phyloP scores from a whole-genome alignment of 1,284 basidiomycete species.

The Ustilago shanxiensis region DNA sequence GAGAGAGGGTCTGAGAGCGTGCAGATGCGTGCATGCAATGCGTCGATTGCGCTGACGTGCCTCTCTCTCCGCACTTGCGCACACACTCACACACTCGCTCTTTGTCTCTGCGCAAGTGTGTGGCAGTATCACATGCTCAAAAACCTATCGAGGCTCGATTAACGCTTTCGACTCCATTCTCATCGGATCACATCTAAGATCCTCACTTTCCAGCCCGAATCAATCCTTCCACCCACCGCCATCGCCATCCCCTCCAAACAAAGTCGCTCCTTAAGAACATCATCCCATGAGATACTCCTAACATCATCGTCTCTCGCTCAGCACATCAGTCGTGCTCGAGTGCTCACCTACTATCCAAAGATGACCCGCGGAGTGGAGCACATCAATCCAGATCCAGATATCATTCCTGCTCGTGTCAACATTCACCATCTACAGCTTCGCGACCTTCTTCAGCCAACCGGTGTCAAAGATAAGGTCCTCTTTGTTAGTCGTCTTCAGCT shows the following conservation, averaged over 20 bases:
- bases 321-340: not conserved
- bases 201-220: not conserved
- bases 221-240: not conserved
- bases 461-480: slow-evolving; percentile 47
- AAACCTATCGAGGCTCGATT: slow-evolving; percentile 6
- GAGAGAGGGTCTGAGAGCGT: slow-evolving; percentile 22
- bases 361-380: slow-evolving; percentile 37
- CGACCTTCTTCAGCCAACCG: slow-evolving; percentile 53
- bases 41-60: slow-evolving; percentile 12
- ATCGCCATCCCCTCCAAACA: not conserved
- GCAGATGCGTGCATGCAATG: slow-evolving; percentile 22
- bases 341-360: not conserved
- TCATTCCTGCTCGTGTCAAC: slow-evolving; percentile 53
- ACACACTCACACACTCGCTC: not conserved
- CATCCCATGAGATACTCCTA: not conserved
- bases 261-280: not conserved
- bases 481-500: slow-evolving; percentile 55
- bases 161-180: not conserved
- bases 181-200: slow-evolving; percentile 4
- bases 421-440: slow-evolving; percentile 60
- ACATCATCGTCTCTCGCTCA: not conserved
- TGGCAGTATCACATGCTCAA: slow-evolving; percentile 3
- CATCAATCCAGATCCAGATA: slow-evolving; percentile 29
- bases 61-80: not conserved
- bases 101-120: not conserved